phyloP scores from a whole-genome alignment of 805 yeast genomes.

The Starmerella floris region DNA sequence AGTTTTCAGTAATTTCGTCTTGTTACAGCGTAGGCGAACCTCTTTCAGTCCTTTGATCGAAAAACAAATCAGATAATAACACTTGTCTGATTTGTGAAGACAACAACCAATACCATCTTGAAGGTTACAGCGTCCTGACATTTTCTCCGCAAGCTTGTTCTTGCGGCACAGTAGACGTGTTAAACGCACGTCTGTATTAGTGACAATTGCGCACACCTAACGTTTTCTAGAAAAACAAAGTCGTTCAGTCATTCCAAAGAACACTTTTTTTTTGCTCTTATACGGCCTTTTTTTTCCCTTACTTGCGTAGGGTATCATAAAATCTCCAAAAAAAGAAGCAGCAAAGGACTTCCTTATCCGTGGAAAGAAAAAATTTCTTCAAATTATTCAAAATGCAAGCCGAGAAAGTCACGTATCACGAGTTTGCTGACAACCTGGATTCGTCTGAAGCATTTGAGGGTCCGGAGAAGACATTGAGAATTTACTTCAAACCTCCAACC shows the following conservation, averaged over 20 bases:
- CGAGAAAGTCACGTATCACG: constrained; percentile 52
- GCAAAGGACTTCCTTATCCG: background rate
- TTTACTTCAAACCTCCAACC: constrained; percentile 62
- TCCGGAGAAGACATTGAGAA: constrained; percentile 83
- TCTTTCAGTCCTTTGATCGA: too few relatives aligned
- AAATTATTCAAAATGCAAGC: constrained; percentile 15
- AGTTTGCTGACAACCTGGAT: constrained; percentile 63
- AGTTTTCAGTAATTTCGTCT: too few relatives aligned
- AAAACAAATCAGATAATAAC: background rate
- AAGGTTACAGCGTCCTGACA: background rate
- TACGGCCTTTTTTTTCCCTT: constrained; percentile 8
- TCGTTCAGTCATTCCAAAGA: background rate
- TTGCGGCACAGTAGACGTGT: background rate
- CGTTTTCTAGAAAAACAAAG: constrained; percentile 6
- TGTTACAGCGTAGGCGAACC: too few relatives aligned
- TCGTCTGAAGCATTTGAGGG: constrained; percentile 93
- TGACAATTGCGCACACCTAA: background rate
- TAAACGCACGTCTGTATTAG: background rate
- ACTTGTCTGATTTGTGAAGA: background rate
- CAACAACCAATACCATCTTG: background rate
- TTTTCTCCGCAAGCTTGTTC: background rate
- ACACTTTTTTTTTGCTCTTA: constrained; percentile 12
- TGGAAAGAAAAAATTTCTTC: background rate
- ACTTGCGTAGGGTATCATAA: background rate
- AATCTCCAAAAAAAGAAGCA: background rate